Base-by-base conservation (phyloP, 2,329 filamentous ascomycete genomes). In the Aspergillus fructus region DNA sequence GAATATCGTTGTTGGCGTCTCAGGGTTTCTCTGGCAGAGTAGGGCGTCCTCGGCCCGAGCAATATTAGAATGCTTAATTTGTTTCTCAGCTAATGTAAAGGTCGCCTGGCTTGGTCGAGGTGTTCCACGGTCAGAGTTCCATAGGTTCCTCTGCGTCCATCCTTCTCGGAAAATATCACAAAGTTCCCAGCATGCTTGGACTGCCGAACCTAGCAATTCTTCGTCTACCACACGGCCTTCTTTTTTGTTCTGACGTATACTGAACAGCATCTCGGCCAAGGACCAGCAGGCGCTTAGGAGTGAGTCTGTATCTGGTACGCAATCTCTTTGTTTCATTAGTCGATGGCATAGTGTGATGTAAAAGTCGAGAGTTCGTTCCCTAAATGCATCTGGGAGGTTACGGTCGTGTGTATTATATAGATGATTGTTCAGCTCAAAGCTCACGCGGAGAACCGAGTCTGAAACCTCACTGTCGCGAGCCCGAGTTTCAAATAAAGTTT, bases 381-480 rank as follows among this genome's bases (percentile, higher is more conserved):
- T 85, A 71, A 97, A 97, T 0, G 89, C 86, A 67, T 96, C 90
- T 0, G 93, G 93, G 4, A 97, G 79, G 54, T 85, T 88, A 33
- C 89, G 85, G 70, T 96, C 91, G 68, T 96, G 91, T 1, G 91
- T 93, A 69, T 93, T 96, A 77, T 93, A 97, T 2, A 97, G 81
- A 72, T 97, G 93, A 66, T 96, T 97, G 76, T 96, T 96, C 23
- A 97, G 81, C 76, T 97, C 93, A 70, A 96, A 96, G 76, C 91
- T 96, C 63, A 97, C 93, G 48, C 93, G 83, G 47, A 97, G 76
- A 13, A 97, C 88, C 0, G 93, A 96, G 72, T 97, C 93, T 0
- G 89, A 85, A 1, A 85, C 78, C 67, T 94, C 91, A 61, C 96
- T 89, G 51, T 88, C 86, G 62, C 87, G 87, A 59, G 89, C 83